Evolutionary conservation across 257 asterid genomes (phyloP).

Genomic region (Solanum sejunctum): DNA sequence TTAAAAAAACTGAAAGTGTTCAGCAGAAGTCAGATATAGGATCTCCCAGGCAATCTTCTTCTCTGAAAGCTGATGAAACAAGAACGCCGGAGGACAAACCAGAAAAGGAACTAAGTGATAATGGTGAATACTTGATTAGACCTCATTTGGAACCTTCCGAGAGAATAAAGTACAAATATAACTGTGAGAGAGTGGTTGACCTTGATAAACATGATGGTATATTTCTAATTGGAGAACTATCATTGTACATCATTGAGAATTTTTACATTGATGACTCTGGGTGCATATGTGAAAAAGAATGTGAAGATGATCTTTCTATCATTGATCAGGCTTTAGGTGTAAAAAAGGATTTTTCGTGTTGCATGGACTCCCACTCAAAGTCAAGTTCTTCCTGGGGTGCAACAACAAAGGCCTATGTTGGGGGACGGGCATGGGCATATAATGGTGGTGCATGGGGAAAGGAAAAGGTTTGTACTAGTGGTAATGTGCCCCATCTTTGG

Average conservation of each 20-base stretch:
- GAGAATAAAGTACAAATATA: slow-evolving; percentile 80
- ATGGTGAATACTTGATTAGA: slow-evolving; percentile 94
- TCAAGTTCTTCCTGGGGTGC: slow-evolving; percentile 83
- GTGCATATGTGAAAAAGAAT: slow-evolving; percentile 84
- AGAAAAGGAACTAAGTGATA: slow-evolving; percentile 81
- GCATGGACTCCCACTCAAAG: slow-evolving; percentile 82
- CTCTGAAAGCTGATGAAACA: slow-evolving; percentile 46
- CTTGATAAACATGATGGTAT: slow-evolving; percentile 98
- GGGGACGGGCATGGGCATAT: slow-evolving; percentile 99
- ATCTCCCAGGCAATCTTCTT: slow-evolving; percentile 64
- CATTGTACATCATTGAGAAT: slow-evolving; percentile 84
- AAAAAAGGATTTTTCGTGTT: slow-evolving; percentile 72
- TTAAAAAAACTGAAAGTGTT: slow-evolving; percentile 61
- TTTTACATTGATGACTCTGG: slow-evolving; percentile 88
- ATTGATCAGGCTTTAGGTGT: slow-evolving; percentile 98
- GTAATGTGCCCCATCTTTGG: slow-evolving; percentile 96
- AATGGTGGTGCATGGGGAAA: slow-evolving; percentile 99
- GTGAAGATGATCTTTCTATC: slow-evolving; percentile 85
- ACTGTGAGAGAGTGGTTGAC: slow-evolving; percentile 96
- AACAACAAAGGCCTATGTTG: slow-evolving; percentile 52
- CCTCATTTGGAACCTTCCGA: slow-evolving; percentile 83
- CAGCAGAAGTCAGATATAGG: slow-evolving; percentile 68
- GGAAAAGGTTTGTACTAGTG: slow-evolving; percentile 67
- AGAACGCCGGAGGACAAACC: slow-evolving; percentile 59
- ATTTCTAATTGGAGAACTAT: slow-evolving; percentile 84